These are phyloP conservation scores for Sesbania bispinosa DNA, from an alignment of 306 rosid genomes.

Conservation along the genomic window DNA sequence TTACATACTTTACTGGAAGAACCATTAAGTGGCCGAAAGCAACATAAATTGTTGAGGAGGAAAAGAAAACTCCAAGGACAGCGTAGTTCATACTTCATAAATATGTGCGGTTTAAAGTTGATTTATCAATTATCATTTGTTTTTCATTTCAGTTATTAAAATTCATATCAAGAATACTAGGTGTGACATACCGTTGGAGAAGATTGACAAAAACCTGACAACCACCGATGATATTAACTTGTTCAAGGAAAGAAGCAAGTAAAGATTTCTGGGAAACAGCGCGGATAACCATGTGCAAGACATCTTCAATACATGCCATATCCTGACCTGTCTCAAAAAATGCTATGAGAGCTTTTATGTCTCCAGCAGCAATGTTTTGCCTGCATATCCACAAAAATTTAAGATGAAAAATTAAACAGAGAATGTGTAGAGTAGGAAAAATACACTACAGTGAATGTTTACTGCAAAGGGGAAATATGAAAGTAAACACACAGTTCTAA, in stretches of 20 bases:
- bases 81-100: background rate
- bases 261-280: constrained; percentile 79
- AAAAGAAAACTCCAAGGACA: background rate
- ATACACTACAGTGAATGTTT: background rate
- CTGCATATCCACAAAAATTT: constrained; percentile 49
- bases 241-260: constrained; percentile 86
- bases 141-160: background rate
- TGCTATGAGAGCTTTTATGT: constrained; percentile 81
- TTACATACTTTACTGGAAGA: background rate
- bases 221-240: constrained; percentile 70
- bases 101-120: background rate
- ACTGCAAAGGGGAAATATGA: constrained; percentile 15
- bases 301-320: constrained; percentile 91
- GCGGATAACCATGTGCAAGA: constrained; percentile 91
- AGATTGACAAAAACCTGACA: constrained; percentile 92
- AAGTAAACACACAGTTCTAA: background rate
- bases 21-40: background rate
- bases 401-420: constrained; percentile 23
- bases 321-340: constrained; percentile 87
- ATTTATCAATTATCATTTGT: background rate
- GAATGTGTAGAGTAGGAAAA: background rate
- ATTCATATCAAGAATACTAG: constrained; percentile 15
- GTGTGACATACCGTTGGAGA: constrained; percentile 72
- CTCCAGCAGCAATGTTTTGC: constrained; percentile 72
- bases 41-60: background rate